A percentile compares a stretch with the other conserved stretches of the same genome.
Conservation (phyloP, 805 yeast genomes). For the Monosporozyma solicola region DNA sequence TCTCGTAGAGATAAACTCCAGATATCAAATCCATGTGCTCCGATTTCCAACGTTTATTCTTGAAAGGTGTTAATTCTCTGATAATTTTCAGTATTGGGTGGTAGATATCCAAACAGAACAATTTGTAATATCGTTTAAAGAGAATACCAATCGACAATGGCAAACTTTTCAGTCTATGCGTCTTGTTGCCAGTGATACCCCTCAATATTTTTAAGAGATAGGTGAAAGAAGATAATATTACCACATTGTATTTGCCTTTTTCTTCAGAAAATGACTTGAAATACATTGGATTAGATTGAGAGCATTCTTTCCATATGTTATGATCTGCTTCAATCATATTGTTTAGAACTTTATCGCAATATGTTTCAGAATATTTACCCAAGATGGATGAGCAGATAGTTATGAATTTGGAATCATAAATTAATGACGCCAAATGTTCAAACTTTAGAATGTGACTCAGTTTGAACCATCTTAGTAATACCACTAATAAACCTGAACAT, state of each 20-base stretch:
- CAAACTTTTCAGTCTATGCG: slow-evolving; percentile 47
- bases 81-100: slow-evolving; percentile 63
- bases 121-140: slow-evolving; percentile 35
- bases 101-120: slow-evolving; percentile 56
- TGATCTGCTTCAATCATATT: slow-evolving; percentile 13
- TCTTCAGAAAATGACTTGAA: neutral
- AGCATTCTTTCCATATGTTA: slow-evolving; percentile 26
- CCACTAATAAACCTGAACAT: slow-evolving; percentile 41
- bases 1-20: slow-evolving; percentile 69
- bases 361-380: slow-evolving; percentile 20
- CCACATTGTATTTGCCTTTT: slow-evolving; percentile 1
- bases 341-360: slow-evolving; percentile 27
- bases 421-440: slow-evolving; percentile 59
- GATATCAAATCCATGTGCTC: slow-evolving; percentile 90
- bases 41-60: slow-evolving; percentile 90
- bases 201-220: slow-evolving; percentile 42
- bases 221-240: slow-evolving; percentile 15
- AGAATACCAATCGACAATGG: slow-evolving; percentile 27
- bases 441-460: slow-evolving; percentile 67
- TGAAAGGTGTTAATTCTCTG: slow-evolving; percentile 77
- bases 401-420: slow-evolving; percentile 64
- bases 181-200: slow-evolving; percentile 52
- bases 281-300: slow-evolving; percentile 12
- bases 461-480: slow-evolving; percentile 70
- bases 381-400: slow-evolving; percentile 20